Evolutionary conservation across 768 basidiomycete genomes (phyloP).

Genomic region (Lepiota venenata): DNA sequence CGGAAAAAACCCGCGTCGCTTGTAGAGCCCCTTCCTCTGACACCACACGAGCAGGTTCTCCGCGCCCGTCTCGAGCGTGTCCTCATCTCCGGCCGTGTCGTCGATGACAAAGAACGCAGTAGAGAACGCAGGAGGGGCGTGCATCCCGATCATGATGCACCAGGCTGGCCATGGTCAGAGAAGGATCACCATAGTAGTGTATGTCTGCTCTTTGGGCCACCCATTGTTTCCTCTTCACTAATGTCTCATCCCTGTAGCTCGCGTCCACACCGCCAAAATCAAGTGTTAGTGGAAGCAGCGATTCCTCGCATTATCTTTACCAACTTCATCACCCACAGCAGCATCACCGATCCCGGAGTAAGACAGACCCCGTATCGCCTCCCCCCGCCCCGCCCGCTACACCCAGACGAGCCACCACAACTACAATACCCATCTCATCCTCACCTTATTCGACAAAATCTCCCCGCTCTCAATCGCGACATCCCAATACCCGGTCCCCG

Average conservation of each 20-base stretch:
- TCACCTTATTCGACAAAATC: neutral
- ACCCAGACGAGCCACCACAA: neutral
- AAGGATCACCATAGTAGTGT: neutral
- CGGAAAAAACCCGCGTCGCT: neutral
- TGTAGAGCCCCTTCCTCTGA: slow-evolving; percentile 1
- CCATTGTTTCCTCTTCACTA: too few relatives aligned
- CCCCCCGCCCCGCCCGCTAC: neutral
- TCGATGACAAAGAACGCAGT: neutral
- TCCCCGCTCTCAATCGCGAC: neutral
- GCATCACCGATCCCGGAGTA: slow-evolving; percentile 6
- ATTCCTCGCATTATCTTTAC: slow-evolving; percentile 2
- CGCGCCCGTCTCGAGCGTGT: slow-evolving; percentile 16
- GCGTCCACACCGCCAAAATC: slow-evolving; percentile 4
- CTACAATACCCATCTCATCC: neutral
- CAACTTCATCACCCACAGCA: neutral
- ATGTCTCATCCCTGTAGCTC: too few relatives aligned
- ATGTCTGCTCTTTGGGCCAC: neutral
- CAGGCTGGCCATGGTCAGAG: slow-evolving; percentile 6
- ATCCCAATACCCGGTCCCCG: neutral
- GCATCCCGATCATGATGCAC: neutral
- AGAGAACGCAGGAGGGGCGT: slow-evolving; percentile 4
- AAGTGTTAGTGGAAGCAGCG: slow-evolving; percentile 11
- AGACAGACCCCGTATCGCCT: neutral
- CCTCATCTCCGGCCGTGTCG: slow-evolving; percentile 5
- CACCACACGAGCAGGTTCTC: slow-evolving; percentile 16